Conservation (phyloP, 1,284 basidiomycete genomes). For the Cerioporus squamosus region DNA sequence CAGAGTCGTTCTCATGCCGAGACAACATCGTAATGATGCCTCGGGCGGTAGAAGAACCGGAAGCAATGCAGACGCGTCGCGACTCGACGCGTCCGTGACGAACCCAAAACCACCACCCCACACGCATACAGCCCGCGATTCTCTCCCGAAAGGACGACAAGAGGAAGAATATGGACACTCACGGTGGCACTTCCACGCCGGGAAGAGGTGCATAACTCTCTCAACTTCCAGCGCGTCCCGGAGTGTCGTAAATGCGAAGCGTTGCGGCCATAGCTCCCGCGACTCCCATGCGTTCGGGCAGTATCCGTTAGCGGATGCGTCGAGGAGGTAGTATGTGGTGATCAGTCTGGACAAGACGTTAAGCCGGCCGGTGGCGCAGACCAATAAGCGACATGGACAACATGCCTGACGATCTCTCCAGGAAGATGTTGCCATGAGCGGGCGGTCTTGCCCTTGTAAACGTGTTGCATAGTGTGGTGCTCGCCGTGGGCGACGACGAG, state of each 20-base stretch:
- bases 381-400: conserved; percentile 22
- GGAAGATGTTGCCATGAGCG: conserved; percentile 75
- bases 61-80: conserved; percentile 5
- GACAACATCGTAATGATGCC: neutral
- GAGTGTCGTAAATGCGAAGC: conserved; percentile 57
- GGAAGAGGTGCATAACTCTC: conserved; percentile 58
- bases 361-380: conserved; percentile 30
- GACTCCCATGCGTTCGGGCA: conserved; percentile 63
- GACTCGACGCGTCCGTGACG: conserved; percentile 19
- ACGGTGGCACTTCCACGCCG: conserved; percentile 50
- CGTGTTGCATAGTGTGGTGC: conserved; percentile 11
- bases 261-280: conserved; percentile 57
- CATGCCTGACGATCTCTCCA: conserved; percentile 70
- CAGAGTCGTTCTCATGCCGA: conserved; percentile 7
- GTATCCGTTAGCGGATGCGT: conserved; percentile 47
- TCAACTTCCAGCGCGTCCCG: conserved; percentile 63
- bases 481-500: conserved; percentile 16
- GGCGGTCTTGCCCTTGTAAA: conserved; percentile 69
- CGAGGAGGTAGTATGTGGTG: conserved; percentile 61
- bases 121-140: neutral
- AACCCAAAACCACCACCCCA: conserved; percentile 1
- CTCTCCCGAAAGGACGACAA: neutral
- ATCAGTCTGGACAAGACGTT: conserved; percentile 51
- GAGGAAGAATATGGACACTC: conserved; percentile 29
- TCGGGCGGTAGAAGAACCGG: neutral